Percentiles rank a stretch among this genome's conserved stretches.
Conservation (phyloP, 2,329 filamentous ascomycete species). For the Pleurostoma richardsiae region DNA sequence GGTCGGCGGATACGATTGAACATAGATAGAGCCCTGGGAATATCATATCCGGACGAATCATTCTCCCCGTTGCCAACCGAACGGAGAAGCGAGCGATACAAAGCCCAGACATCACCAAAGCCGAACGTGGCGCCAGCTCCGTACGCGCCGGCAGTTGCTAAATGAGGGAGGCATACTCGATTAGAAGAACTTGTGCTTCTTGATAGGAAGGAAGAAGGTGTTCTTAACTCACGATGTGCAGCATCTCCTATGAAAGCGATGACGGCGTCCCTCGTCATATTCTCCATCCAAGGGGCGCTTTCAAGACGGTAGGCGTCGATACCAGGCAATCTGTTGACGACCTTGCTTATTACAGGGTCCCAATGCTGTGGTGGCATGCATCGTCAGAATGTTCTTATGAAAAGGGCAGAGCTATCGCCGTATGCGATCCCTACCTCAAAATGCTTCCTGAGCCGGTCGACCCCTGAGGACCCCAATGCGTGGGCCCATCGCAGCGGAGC, state of each 20-base stretch:
- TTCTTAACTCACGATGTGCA: conserved; percentile 4
- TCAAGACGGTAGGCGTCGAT: conserved; percentile 4
- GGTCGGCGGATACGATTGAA: conserved; percentile 3
- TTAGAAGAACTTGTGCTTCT: neutral
- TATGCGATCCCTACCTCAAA: neutral
- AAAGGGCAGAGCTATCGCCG: too few relatives aligned
- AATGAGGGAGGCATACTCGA: neutral
- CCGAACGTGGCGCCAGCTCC: conserved; percentile 2
- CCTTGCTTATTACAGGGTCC: conserved; percentile 2
- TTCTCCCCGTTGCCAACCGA: neutral
- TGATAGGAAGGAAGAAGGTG: neutral
- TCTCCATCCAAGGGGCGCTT: conserved; percentile 3
- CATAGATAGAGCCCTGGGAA: neutral
- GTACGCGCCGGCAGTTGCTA: conserved; percentile 5
- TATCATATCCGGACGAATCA: neutral
- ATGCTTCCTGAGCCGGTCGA: neutral
- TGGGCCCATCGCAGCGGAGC: conserved; percentile 1
- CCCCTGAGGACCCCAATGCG: neutral
- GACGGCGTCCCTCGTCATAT: conserved; percentile 1
- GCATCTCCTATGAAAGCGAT: conserved; percentile 5
- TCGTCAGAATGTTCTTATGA: neutral
- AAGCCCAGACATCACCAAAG: conserved; percentile 4
- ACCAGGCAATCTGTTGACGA: neutral
- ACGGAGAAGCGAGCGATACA: conserved; percentile 2
- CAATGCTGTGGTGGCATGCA: neutral